Evolutionary conservation across 2,329 filamentous ascomycete genomes (phyloP), one percentile per base, ranked within the genome.

Genomic region (Laburnicola sp.): DNA sequence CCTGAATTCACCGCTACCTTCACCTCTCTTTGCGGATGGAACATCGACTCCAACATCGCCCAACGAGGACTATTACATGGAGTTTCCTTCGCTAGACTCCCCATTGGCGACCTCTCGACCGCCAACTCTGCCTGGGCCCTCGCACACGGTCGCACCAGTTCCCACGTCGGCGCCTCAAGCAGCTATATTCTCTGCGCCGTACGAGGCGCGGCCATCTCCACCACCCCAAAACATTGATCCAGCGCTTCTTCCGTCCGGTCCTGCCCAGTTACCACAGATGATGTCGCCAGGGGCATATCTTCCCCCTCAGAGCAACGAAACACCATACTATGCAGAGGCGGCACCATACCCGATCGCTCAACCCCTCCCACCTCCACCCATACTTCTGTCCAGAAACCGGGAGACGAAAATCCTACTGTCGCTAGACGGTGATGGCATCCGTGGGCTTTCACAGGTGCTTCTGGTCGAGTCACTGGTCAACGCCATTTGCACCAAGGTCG

Each of bases 341-440:
- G 35, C 26, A 6, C 22, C 31, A 6, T 40, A 16, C 11, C 51
- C 44, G 4, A 22, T 48, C 27, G 16, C 48, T 30, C 53, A 54
- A 7, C 32, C 51, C 8, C 40, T 53, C 6, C 26, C 38, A 9
- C 40, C 50, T 25, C 37, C 42, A 11, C 39, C n/a, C 16, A 32
- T 45, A 22, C n/a, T 61, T 27, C 50, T 57, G 2, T 58, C 59
- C 16, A 50, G 51, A 22, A 60, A 50, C 25, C 56, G 66, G 44
- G 63, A 69, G 43, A 66, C 62, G 2, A 70, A 70, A 27, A 60
- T 70, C 16, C 48, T 70, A 5, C 65, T 70, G 11, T 68, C 64
- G 8, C 59, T 70, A 6, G 67, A 70, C 37, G 67, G 67, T 1
- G 65, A 69, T 42, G 67, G 67, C 4, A 57, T 70, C 26, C 62